phyloP scores from a whole-genome alignment of 2,329 filamentous ascomycete species.

The Fusarium subglutinans region DNA sequence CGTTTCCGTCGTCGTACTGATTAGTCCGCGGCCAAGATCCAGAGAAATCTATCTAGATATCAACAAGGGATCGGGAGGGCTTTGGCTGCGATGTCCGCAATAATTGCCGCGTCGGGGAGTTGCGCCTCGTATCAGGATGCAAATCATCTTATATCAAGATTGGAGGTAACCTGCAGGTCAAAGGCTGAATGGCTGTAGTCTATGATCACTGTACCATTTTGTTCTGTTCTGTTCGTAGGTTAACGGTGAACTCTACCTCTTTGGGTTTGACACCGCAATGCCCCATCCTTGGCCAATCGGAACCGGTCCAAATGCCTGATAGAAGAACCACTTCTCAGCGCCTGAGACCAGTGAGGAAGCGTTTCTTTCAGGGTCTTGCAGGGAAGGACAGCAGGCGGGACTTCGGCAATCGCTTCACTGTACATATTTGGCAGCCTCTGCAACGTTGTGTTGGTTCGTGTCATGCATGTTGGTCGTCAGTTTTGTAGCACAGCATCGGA shows the following conservation, averaged over 20 bases:
- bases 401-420: not conserved
- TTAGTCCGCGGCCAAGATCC: rapidly evolving
- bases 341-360: not conserved
- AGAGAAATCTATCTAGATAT: not conserved
- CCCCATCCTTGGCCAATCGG: not conserved
- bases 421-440: not conserved
- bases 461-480: conserved; percentile 1
- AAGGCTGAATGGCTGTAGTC: too few species aligned
- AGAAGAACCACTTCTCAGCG: not conserved
- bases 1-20: not conserved
- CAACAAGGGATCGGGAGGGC: too few species aligned
- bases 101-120: not conserved
- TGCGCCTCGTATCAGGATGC: too few species aligned
- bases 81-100: not conserved
- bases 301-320: not conserved
- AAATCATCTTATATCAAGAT: not conserved
- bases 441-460: not conserved
- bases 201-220: rapidly evolving
- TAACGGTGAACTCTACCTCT: not conserved
- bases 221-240: not conserved
- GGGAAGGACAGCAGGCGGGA: not conserved
- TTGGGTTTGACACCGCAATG: not conserved
- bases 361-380: not conserved
- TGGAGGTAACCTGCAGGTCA: too few species aligned
- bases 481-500: not conserved